Conservation (phyloP, 148 eudicot genomes). For the Cornus florida region DNA sequence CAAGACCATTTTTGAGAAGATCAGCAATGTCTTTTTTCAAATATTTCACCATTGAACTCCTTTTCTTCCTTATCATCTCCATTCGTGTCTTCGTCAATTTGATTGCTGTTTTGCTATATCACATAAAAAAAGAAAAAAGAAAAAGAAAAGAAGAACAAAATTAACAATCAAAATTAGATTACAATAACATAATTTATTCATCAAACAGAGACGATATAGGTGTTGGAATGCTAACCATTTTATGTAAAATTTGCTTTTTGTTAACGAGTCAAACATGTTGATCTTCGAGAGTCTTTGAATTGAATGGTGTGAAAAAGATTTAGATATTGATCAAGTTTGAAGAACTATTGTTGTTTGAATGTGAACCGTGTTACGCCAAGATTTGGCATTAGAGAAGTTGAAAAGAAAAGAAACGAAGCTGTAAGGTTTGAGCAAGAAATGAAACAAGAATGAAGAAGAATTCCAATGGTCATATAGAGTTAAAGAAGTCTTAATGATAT, state of each 20-base stretch:
- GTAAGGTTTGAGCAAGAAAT: neutral
- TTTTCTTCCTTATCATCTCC: constrained; percentile 65
- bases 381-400: constrained; percentile 7
- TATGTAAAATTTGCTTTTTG: constrained; percentile 57
- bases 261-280: constrained; percentile 57
- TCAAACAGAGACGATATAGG: neutral
- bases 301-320: neutral
- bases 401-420: constrained; percentile 16
- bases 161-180: neutral
- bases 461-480: neutral
- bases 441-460: neutral
- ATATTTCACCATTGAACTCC: constrained; percentile 76
- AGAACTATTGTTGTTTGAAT: constrained; percentile 15
- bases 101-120: constrained; percentile 63
- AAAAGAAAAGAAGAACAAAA: neutral
- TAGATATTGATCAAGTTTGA: neutral
- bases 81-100: constrained; percentile 51
- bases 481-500: neutral
- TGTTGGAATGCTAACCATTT: constrained; percentile 46
- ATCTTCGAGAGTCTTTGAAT: neutral
- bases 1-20: constrained; percentile 57
- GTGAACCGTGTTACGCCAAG: constrained; percentile 12
- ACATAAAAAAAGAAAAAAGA: neutral
- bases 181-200: neutral
- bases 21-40: constrained; percentile 76